These are phyloP conservation scores for Plasmopara muralis DNA, from an alignment of 352 stramenopile species.

Conservation along the genomic window DNA sequence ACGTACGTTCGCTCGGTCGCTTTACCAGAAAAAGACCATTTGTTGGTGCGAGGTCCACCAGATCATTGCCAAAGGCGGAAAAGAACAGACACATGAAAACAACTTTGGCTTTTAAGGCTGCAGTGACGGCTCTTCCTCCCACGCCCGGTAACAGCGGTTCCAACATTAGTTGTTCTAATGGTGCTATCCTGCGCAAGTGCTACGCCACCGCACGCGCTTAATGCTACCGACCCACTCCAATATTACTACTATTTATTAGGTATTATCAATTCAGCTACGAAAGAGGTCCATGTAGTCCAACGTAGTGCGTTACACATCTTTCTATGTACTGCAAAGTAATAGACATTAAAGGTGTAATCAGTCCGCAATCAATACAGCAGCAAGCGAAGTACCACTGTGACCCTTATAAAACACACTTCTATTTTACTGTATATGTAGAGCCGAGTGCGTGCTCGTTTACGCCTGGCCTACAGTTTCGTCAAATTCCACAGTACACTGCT, in stretches of 20 bases:
- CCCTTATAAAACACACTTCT: no score
- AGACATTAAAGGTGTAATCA: no score
- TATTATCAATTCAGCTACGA: no score
- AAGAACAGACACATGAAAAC: constrained; percentile 7
- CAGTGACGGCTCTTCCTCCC: constrained; percentile 8
- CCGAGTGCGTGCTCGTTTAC: neutral
- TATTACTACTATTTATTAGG: no score
- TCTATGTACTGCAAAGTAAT: no score
- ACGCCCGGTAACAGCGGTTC: constrained; percentile 7
- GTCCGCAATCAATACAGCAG: no score
- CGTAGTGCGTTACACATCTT: constrained; percentile 5
- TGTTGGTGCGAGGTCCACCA: constrained; percentile 18
- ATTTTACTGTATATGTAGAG: no score
- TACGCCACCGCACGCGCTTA: constrained; percentile 19
- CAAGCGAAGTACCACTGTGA: no score
- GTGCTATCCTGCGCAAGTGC: constrained; percentile 24
- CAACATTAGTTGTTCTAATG: constrained; percentile 14
- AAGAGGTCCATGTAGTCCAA: neutral
- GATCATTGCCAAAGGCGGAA: constrained; percentile 11
- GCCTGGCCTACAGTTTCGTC: constrained; percentile 4
- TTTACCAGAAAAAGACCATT: constrained; percentile 22
- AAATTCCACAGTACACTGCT: constrained; percentile 19
- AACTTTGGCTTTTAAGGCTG: constrained; percentile 4
- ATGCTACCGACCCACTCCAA: neutral
- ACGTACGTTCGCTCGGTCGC: constrained; percentile 17